Evolutionary conservation across 1,284 basidiomycete species (phyloP).

Genomic region (Fomitopsis palustris): DNA sequence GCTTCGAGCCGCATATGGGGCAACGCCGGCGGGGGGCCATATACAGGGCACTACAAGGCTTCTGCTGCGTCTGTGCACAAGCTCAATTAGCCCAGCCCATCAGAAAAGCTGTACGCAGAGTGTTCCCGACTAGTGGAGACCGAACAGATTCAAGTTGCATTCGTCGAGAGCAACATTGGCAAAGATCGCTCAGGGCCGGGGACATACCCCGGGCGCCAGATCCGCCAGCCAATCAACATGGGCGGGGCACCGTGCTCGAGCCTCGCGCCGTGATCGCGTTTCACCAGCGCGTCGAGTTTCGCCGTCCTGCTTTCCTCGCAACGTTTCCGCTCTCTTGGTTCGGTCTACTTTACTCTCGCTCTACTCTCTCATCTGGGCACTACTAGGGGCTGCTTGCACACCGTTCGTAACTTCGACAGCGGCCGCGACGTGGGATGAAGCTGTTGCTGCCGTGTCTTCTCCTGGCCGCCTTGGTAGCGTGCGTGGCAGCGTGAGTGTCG

Average conservation of each 20-base stretch:
- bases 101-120: too few species aligned
- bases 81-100: not conserved
- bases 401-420: not conserved
- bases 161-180: too few species aligned
- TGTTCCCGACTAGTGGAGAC: too few species aligned
- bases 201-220: not conserved
- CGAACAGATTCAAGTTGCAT: too few species aligned
- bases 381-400: not conserved
- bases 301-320: not conserved
- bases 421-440: constrained; percentile 15
- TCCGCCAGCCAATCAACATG: not conserved
- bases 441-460: constrained; percentile 22
- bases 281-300: not conserved
- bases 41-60: not conserved
- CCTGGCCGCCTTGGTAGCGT: constrained; percentile 28
- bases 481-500: constrained; percentile 31
- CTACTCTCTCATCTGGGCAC: not conserved
- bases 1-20: constrained; percentile 66
- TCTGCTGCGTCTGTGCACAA: not conserved
- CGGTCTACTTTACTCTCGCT: not conserved
- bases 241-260: not conserved
- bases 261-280: constrained; percentile 2
- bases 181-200: not conserved
- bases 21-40: constrained; percentile 60
- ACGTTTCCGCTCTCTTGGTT: not conserved